Percentiles rank a stretch among this genome's conserved stretches.
Evolutionary conservation across 2,329 filamentous ascomycete genomes (phyloP).

Genomic region (Fusarium acutatum): DNA sequence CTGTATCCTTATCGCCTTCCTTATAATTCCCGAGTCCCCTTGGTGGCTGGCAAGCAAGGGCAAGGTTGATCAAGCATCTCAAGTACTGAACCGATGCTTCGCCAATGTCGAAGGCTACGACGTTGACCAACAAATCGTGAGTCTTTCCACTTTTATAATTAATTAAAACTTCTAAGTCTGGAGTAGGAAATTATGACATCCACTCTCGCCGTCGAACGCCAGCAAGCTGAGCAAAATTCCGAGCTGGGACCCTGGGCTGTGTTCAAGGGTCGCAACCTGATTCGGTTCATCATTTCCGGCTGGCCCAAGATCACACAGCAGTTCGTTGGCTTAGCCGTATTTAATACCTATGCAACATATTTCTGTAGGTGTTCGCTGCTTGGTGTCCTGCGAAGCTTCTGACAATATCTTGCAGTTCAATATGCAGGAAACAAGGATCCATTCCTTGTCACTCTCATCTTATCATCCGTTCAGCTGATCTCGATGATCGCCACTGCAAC

Average conservation of each 20-base stretch:
- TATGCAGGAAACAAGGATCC: not conserved
- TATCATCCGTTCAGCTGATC: not conserved
- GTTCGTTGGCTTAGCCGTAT: not conserved
- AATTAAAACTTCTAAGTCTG: no score
- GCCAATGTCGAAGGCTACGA: not conserved
- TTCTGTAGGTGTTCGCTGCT: not conserved
- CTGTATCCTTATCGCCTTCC: not conserved
- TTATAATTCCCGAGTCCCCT: not conserved
- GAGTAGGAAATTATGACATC: not conserved
- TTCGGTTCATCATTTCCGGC: not conserved
- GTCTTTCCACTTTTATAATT: no score
- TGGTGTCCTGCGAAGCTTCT: fast-evolving
- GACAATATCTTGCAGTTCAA: not conserved
- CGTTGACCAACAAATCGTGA: not conserved
- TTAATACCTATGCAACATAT: not conserved
- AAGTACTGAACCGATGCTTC: not conserved
- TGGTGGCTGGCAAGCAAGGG: not conserved
- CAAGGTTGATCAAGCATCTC: not conserved
- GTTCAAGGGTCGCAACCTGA: not conserved
- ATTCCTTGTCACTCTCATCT: not conserved
- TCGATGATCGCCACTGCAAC: not conserved
- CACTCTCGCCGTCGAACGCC: not conserved
- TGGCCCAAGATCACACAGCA: not conserved
- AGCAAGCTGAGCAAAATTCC: not conserved
- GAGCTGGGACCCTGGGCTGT: not conserved